Base-by-base conservation (phyloP, 2,329 filamentous ascomycete genomes). In the Scedosporium aurantiacum region DNA sequence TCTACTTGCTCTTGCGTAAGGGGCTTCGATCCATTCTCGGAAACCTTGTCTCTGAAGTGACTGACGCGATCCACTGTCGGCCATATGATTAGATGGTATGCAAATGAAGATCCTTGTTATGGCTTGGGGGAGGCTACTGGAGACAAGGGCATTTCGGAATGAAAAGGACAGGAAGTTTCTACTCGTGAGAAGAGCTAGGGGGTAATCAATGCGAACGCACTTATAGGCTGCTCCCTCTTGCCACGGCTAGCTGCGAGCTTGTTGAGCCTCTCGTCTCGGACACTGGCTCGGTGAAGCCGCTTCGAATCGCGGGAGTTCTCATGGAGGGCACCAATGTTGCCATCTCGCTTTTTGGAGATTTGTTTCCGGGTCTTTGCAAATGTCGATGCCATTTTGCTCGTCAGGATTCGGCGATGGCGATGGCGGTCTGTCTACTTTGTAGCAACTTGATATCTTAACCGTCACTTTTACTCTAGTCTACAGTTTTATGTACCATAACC, bases 241-340 rank as follows among this genome's bases (percentile, higher is more conserved):
- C 82, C 82, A 68, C 89, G 83, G 43, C 85, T 78, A n/a, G 82
- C 76, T 23, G 85, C 82, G 61, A 92, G 77, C 71, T 87, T 88
- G 66, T 85, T 84, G 41, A 99, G 80, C 70, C 90, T 90, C 68
- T 94, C 87, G 69, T 97, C 92, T 73, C 94, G 82, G 65, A 87
- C 82, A 64, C 84, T 83, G 21, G 94, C 94, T 68, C 86, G 83
- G 71, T 91, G 88, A 65, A 97, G 78, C 59, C 90, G 84, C 69
- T 88, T 84, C 3, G 91, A 89, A 77, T 97, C 90, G 66, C 94
- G 82, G 63, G 91, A 96, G 72, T 91, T 91, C 73, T 91, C 88
- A 70, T 97, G 93, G 23, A 97, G 80, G 12, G 87, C 81, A 32
- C 87, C 86, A 56, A 90, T 81, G 45, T 85, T 84, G 21, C 85